Conservation (phyloP, 2,329 filamentous ascomycete genomes). For the Epichloe gansuensis region DNA sequence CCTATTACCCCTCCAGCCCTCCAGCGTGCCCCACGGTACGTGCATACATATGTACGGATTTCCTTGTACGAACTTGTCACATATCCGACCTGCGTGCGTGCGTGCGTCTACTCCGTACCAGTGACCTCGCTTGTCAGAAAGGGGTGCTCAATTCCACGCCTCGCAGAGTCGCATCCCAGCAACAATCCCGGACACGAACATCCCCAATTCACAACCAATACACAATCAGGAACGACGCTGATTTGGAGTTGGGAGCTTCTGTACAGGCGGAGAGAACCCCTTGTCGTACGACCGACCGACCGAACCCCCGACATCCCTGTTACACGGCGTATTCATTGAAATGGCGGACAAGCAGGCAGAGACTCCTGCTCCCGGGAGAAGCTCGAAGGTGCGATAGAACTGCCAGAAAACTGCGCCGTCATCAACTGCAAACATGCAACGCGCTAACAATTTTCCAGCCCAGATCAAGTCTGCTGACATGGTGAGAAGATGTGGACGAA, state of each 20-base stretch:
- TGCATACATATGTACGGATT: not conserved
- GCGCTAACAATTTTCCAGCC: conserved; percentile 39
- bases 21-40: not conserved
- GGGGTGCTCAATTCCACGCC: not conserved
- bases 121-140: not conserved
- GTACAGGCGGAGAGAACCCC: not conserved
- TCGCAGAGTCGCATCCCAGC: not conserved
- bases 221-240: not conserved
- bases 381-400: conserved; percentile 51
- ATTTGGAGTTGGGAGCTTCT: not conserved
- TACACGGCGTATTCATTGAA: not conserved
- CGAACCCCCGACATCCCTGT: not conserved
- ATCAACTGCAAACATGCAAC: not conserved
- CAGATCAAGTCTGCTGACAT: conserved; percentile 98
- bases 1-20: not conserved
- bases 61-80: not conserved
- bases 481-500: conserved; percentile 41
- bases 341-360: conserved; percentile 30
- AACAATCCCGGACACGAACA: not conserved
- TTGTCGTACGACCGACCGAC: not conserved
- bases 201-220: not conserved
- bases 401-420: not conserved
- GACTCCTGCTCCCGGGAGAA: conserved; percentile 51
- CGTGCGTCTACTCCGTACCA: not conserved
- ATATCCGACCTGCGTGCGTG: not conserved